Evolutionary conservation across 805 yeast genomes (phyloP).

Genomic region (Kluyveromyces siamensis): DNA sequence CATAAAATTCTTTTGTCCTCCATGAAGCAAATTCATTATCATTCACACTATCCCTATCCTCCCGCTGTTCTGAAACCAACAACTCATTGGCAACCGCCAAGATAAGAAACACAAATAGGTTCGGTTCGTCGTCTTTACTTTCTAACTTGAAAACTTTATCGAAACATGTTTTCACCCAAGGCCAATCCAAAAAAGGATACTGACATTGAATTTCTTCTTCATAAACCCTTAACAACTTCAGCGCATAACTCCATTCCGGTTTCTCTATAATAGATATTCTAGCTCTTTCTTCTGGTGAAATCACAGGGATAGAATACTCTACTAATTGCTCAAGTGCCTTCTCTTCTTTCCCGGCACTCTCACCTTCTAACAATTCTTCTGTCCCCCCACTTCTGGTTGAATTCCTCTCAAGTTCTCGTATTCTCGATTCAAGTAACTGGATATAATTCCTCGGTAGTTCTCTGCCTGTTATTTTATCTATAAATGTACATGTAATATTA

Average conservation of each 20-base stretch:
- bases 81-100: conserved; percentile 25
- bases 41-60: not conserved
- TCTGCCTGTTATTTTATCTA: conserved; percentile 40
- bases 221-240: conserved; percentile 14
- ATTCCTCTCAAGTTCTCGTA: conserved; percentile 5
- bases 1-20: conserved; percentile 21
- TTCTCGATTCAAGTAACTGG: conserved; percentile 33
- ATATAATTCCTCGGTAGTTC: conserved; percentile 40
- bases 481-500: conserved; percentile 36
- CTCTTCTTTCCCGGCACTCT: too few species aligned
- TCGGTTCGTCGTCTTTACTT: conserved; percentile 7
- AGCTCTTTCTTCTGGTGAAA: too few species aligned
- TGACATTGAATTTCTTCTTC: conserved; percentile 25
- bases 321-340: too few species aligned
- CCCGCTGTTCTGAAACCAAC: not conserved
- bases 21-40: conserved; percentile 4
- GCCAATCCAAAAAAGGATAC: conserved; percentile 30
- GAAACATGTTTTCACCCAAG: conserved; percentile 12
- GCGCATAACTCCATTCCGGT: conserved; percentile 13
- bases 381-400: not conserved
- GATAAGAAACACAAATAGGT: conserved; percentile 26
- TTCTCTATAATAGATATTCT: conserved; percentile 6
- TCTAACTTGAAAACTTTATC: conserved; percentile 12
- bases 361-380: not conserved
- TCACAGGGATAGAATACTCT: too few species aligned